These are phyloP conservation scores for Torulaspora maleeae DNA, from an alignment of 805 yeast genomes.

Conservation along the genomic window DNA sequence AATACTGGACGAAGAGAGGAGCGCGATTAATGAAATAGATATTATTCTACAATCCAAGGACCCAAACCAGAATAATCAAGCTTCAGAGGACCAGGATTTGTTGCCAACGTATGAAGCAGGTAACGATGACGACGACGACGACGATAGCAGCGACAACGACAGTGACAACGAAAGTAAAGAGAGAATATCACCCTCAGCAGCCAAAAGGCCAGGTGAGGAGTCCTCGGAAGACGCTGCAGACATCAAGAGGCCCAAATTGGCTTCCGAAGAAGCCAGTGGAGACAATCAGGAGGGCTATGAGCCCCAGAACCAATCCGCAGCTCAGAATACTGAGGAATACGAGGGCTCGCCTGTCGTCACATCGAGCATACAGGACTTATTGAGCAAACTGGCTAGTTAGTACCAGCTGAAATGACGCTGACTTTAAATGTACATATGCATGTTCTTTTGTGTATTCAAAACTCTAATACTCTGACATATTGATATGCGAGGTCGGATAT, in stretches of 20 bases:
- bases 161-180: slow-evolving; percentile 14
- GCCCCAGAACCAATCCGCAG: slow-evolving; percentile 15
- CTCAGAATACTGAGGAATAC: slow-evolving; percentile 2
- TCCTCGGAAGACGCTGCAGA: slow-evolving; percentile 7
- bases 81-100: slow-evolving; percentile 15
- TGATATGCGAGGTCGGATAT: slow-evolving; percentile 31
- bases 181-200: neutral
- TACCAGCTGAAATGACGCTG: neutral
- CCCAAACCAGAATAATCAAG: slow-evolving; percentile 13
- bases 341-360: slow-evolving; percentile 25
- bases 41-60: slow-evolving; percentile 26
- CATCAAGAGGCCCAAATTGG: slow-evolving; percentile 7
- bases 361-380: slow-evolving; percentile 34
- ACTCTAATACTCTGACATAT: slow-evolving; percentile 29
- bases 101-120: slow-evolving; percentile 32
- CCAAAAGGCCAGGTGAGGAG: slow-evolving; percentile 7
- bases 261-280: slow-evolving; percentile 6
- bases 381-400: slow-evolving; percentile 34
- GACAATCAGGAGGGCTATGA: slow-evolving; percentile 13
- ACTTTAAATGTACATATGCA: neutral
- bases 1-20: slow-evolving; percentile 30
- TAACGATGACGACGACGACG: slow-evolving; percentile 25
- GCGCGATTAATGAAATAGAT: slow-evolving; percentile 27
- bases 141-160: slow-evolving; percentile 17
- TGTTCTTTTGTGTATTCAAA: slow-evolving; percentile 8